Conservation (phyloP, 257 asterid genomes). For the Scutellaria barbata region DNA sequence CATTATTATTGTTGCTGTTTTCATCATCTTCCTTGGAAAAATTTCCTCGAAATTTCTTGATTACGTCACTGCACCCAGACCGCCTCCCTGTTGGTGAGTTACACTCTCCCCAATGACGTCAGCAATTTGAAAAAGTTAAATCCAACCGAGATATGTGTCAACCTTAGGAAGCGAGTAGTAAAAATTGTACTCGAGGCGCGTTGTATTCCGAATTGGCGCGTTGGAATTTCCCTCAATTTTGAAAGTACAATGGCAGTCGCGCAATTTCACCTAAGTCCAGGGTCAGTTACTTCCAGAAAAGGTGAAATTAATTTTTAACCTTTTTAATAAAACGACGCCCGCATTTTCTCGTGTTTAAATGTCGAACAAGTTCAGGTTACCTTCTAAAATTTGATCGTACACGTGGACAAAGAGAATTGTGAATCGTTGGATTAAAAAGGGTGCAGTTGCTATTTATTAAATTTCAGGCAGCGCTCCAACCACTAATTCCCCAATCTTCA, state of each 20-base stretch:
- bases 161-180: conserved; percentile 19
- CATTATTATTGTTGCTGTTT: no score
- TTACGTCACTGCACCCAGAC: neutral
- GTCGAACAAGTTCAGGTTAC: conserved; percentile 25
- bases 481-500: conserved; percentile 32
- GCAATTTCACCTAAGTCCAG: conserved; percentile 9
- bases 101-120: neutral
- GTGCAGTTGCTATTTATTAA: conserved; percentile 13
- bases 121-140: no score
- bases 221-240: conserved; percentile 23
- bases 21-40: no score
- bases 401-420: neutral
- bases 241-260: conserved; percentile 32
- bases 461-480: conserved; percentile 14
- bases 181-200: neutral
- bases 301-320: conserved; percentile 11
- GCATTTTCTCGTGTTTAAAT: conserved; percentile 15
- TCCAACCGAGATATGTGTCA: neutral
- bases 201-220: conserved; percentile 30
- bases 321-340: conserved; percentile 20
- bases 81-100: neutral
- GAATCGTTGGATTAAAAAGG: conserved; percentile 19
- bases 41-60: neutral
- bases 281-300: conserved; percentile 6
- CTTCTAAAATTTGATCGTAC: conserved; percentile 12